Base-by-base conservation (phyloP, 31 red algal species). In the Porphyra umbilicalis region DNA sequence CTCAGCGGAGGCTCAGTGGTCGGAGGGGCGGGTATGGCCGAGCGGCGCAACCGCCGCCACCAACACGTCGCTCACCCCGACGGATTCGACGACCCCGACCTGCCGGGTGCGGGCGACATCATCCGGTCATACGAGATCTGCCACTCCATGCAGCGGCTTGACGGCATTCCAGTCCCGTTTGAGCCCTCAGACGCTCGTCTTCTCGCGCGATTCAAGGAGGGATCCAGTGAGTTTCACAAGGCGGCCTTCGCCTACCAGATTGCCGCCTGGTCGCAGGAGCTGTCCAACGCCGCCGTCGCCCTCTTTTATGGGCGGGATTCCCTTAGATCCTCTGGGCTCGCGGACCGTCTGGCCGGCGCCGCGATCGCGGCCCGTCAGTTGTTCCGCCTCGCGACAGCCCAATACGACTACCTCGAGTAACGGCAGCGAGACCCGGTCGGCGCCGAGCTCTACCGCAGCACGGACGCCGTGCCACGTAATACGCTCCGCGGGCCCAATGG, bases 231-330 rank as follows among this genome's bases (percentile, higher is more conserved):
- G 14, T 46, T 18, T 1, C 42, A 46, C 8, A 16, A 46, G 42
- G 42, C 42, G 14, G 8, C 42, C 2, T 46, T 9, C 8, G 42
- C 42, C 2, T 46, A 46, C 42, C 42, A 46, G 42, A 16, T 46
- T 10, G 42, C 42, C 42, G 42, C 42, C 1, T 46, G 42, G 42
- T 16, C 42, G 14, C 42, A 30, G 88, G 31, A 81, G 75, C 16
- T 95, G 86, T 67, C 35, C 77, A 34, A 81, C 86, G 36, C 75
- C 35, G 40, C 36, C 32, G 34, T 68, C 75, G 14, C 68, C 37
- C 25, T 44, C 42, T 34, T 13, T 29, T 29, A 46, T 16, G 14
- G 18, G 2, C 42, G 42, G 14, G 1, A 46, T 16, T 10, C 13
- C 5, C 14, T 16, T 16, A 46, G 14, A 10, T 10, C 42, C 2